Conservation (phyloP, 495 filamentous ascomycete genomes). For the Podospora bellae-mahoneyi region DNA sequence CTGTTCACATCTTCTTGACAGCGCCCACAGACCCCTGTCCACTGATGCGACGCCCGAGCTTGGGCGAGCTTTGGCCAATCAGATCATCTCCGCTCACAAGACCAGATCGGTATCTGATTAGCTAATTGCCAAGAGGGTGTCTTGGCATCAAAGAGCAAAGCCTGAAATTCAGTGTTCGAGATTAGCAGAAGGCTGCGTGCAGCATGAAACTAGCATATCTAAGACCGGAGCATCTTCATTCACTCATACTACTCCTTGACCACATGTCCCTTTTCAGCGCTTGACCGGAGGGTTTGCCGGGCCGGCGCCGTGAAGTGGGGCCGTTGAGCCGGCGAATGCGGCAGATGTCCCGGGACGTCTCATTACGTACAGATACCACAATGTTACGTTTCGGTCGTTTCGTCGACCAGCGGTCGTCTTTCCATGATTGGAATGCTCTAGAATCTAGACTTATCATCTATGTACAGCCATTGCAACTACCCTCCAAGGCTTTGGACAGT, state of each 20-base stretch:
- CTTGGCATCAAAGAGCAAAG: constrained; percentile 7
- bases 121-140: constrained; percentile 16
- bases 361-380: constrained; percentile 1
- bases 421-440: background rate
- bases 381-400: background rate
- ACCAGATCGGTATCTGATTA: constrained; percentile 13
- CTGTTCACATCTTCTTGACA: constrained; percentile 25
- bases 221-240: background rate
- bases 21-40: constrained; percentile 18
- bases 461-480: background rate
- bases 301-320: constrained; percentile 14
- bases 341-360: background rate
- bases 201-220: background rate
- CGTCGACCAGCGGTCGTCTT: background rate
- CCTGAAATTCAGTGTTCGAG: background rate
- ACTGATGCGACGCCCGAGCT: constrained; percentile 22
- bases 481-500: background rate
- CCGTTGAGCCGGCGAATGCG: constrained; percentile 4
- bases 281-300: background rate
- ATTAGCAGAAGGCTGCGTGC: background rate
- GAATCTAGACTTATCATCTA: background rate
- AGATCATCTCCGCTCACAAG: constrained; percentile 1
- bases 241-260: background rate
- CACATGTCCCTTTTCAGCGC: background rate
- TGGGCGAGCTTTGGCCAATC: constrained; percentile 18